Evolutionary conservation across 2,329 filamentous ascomycete genomes (phyloP), one percentile per base, ranked within the genome.

Genomic region (Blastomyces gilchristii): DNA sequence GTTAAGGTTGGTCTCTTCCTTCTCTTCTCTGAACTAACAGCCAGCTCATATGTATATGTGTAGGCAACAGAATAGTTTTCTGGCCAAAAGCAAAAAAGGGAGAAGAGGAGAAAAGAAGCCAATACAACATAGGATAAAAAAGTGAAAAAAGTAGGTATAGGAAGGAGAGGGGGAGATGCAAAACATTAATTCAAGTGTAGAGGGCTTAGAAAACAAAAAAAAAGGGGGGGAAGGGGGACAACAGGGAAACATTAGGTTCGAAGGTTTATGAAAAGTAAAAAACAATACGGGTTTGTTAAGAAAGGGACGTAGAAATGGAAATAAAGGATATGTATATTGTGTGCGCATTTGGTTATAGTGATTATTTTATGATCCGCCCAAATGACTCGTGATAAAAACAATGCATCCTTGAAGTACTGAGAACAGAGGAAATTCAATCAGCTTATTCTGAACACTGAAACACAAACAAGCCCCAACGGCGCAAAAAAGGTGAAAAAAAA

Each of bases 91-190:
- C 12, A 50, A 25, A 28, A 25, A 3, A n/a, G n/a, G 3, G 28
- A 50, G n/a, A 50, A 50, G n/a, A 25, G 11, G n/a, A 50, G 22
- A 50, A 25, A 22, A 25, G 47, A 37, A 59, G 28, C 16, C 49
- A 47, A 49, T 59, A 59, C 43, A 59, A 59, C 43, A 59, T 22
- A 49, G 28, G 43, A 37, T 22, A 59, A 43, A 52, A 11, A 37
- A 11, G 34, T 1, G 8, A 2, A 11, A 37, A 37, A 9, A 37
- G 34, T 37, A 37, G 9, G 34, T 37, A 37, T 37, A 37, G 34
- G 9, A 37, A 37, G 8, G 34, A 37, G 34, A 8, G 34, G 7
- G 34, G 2, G 8, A 9, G 34, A 37, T 37, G 8, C 7, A 37
- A 37, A 37, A 37, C 7, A 37, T 37, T 37, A 37, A 2, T 37